These are phyloP conservation scores for Trichoderma sp. DNA, from an alignment of 2,329 filamentous ascomycete species.

Conservation along the genomic window DNA sequence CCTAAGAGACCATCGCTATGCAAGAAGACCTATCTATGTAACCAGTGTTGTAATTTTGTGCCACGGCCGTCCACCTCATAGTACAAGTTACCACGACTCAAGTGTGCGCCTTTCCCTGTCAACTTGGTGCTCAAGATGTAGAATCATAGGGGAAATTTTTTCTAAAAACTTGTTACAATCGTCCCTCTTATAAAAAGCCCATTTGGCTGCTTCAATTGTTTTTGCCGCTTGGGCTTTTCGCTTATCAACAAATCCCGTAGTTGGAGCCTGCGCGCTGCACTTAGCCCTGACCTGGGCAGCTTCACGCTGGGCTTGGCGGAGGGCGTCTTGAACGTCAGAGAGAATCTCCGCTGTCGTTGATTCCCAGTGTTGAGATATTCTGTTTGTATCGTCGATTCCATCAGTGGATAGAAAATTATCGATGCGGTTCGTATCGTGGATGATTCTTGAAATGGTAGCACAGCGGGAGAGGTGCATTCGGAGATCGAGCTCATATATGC, in stretches of 20 bases:
- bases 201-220: neutral
- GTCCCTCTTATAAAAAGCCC: constrained; percentile 7
- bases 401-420: too few relatives aligned
- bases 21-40: too few relatives aligned
- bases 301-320: neutral
- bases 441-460: neutral
- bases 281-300: neutral
- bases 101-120: neutral
- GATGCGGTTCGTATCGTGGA: neutral
- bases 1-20: too few relatives aligned
- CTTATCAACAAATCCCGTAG: neutral
- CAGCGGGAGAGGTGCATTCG: neutral
- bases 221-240: neutral
- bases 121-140: neutral
- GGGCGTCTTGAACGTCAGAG: neutral
- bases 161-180: neutral
- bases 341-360: neutral
- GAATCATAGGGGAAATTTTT: neutral
- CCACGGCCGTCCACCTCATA: neutral
- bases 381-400: accelerated
- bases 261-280: neutral
- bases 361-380: neutral
- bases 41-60: neutral
- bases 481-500: neutral
- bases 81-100: neutral